Conservation (phyloP, 2,329 filamentous ascomycete genomes). For the Colletotrichum musicola region DNA sequence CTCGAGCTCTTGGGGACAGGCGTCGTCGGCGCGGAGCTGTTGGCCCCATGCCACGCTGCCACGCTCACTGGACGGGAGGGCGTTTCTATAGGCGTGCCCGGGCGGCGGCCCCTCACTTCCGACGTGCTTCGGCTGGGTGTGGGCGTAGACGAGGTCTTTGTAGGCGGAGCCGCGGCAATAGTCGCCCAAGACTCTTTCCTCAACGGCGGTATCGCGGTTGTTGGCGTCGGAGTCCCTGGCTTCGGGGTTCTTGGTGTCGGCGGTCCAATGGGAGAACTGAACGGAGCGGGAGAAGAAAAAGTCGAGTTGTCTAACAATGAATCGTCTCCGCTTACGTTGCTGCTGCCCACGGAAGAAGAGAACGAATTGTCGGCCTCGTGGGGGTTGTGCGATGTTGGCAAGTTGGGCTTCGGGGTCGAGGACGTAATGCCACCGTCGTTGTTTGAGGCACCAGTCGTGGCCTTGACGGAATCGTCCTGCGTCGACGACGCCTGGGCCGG, state of each 20-base stretch:
- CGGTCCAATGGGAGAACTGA: neutral
- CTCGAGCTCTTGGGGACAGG: too few species aligned
- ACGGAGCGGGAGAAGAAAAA: neutral
- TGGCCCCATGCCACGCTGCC: too few species aligned
- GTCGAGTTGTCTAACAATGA: neutral
- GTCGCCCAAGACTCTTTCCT: too few species aligned
- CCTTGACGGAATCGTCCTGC: too few species aligned
- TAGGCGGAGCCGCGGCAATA: too few species aligned
- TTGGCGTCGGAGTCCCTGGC: too few species aligned
- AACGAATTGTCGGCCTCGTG: neutral
- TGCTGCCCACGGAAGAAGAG: neutral
- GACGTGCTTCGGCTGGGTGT: neutral
- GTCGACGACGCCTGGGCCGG: too few species aligned
- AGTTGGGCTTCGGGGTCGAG: neutral
- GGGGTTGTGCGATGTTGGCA: neutral
- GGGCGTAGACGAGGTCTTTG: too few species aligned
- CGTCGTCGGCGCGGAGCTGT: too few species aligned
- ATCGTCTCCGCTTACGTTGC: neutral
- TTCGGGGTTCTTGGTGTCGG: neutral
- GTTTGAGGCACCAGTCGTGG: too few species aligned
- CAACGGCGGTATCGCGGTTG: too few species aligned
- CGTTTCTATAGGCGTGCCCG: neutral
- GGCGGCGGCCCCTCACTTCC: neutral
- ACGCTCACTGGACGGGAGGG: too few species aligned
- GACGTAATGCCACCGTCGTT: neutral